Evolutionary conservation across 495 filamentous ascomycete species (phyloP).

Genomic region (Neurospora sp.): DNA sequence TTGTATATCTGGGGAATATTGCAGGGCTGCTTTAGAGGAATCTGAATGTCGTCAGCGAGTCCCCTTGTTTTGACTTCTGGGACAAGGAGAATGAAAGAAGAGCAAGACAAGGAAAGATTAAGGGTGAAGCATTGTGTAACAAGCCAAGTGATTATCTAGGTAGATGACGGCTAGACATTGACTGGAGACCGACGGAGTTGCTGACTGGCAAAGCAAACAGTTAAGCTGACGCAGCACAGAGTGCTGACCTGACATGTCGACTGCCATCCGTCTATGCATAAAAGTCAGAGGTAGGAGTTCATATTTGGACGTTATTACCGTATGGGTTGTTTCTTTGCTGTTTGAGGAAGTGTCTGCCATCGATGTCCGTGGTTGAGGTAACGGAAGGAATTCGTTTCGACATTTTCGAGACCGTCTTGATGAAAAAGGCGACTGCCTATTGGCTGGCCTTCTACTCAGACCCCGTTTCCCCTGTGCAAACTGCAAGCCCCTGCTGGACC

Average conservation of each 20-base stretch:
- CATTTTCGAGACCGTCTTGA: neutral
- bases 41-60: neutral
- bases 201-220: neutral
- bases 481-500: neutral
- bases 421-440: neutral
- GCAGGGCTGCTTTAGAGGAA: neutral
- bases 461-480: neutral
- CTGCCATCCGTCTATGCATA: neutral
- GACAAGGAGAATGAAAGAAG: neutral
- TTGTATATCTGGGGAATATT: neutral
- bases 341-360: neutral
- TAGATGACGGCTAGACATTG: neutral
- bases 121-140: neutral
- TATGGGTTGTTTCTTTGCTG: neutral
- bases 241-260: neutral
- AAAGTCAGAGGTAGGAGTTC: neutral
- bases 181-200: neutral
- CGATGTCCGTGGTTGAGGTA: neutral
- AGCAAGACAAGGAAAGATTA: neutral
- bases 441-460: neutral
- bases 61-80: neutral
- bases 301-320: neutral
- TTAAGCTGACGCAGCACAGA: neutral
- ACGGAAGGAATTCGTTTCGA: neutral
- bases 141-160: neutral